A percentile compares a stretch with the other conserved stretches of the same genome.
Conservation (phyloP, 192 early-diverging fungal genomes). For the Coemansia sp. region DNA sequence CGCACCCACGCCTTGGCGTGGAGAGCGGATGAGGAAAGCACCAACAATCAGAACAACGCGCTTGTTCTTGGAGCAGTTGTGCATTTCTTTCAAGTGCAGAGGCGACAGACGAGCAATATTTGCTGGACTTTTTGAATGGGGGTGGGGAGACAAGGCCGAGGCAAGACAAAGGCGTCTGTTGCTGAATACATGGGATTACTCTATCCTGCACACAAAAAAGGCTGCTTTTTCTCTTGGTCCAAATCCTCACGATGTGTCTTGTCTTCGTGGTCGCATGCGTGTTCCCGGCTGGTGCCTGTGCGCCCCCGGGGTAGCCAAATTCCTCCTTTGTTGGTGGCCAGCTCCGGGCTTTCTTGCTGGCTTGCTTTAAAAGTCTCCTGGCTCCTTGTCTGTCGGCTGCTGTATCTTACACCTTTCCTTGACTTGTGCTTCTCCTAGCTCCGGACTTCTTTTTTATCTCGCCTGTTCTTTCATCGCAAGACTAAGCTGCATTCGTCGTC, state of each 20-base stretch:
- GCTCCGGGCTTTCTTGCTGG: not conserved
- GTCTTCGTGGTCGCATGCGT: not conserved
- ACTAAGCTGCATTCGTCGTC: not conserved
- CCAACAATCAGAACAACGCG: constrained; percentile 1
- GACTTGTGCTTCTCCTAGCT: not conserved
- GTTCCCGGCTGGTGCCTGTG: not conserved
- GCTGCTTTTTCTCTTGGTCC: constrained; percentile 17
- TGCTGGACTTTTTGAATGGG: constrained; percentile 1
- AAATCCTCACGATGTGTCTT: constrained; percentile 7
- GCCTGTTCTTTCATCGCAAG: not conserved
- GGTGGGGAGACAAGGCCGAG: not conserved
- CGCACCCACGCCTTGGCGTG: constrained; percentile 3
- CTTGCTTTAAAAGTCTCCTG: constrained; percentile 7
- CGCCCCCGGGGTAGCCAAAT: constrained; percentile 4
- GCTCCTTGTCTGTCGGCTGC: not conserved
- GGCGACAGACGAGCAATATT: not conserved
- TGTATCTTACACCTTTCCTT: not conserved
- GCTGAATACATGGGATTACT: constrained; percentile 18
- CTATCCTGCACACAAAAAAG: constrained; percentile 20
- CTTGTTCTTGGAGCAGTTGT: not conserved
- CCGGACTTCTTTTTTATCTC: not conserved
- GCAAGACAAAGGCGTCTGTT: constrained; percentile 8
- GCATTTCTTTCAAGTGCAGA: constrained; percentile 2
- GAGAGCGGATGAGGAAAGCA: not conserved
- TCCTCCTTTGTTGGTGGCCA: not conserved